Evolutionary conservation across 139 green algal species (phyloP), one percentile per base, ranked within the genome.

Genomic region (Micractinium sp.): DNA sequence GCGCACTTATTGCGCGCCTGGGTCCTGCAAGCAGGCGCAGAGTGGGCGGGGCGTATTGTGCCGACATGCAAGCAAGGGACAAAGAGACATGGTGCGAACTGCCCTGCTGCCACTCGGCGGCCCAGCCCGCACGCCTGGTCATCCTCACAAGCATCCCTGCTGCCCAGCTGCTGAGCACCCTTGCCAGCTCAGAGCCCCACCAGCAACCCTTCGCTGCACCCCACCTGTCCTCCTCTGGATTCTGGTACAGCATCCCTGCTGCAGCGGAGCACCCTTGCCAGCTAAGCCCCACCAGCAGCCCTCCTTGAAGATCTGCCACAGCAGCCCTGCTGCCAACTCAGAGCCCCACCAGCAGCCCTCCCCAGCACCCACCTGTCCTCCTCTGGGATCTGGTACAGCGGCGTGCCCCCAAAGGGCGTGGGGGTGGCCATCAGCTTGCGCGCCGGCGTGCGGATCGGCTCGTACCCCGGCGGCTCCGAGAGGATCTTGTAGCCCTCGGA

Each of bases 361-460:
- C 14, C 14, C 73, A 20, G 14, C 23, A 41, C 85, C n/a, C 74
- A 89, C 76, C 86, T 36, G 86, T 90, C 86, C 63, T 90, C 86
- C 60, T 90, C 86, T 0, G 86, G 86, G 36, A 90, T 90, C 63
- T 93, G 39, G 75, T 94, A 99, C 86, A 96, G 79, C 22, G 95
- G 96, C 36, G 96, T 98, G 56, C 92, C 95, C 4, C 91, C 96
- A 88, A 95, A 90, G n/a, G 98, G 96, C 23, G 96, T 98, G 31
- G 97, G 97, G 33, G 97, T 99, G 5, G 95, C 96, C 91, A 98
- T 97, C 16, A 99, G 94, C 95, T 98, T 99, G 71, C 97, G 94
- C 33, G 97, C 96, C 13, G 98, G 98, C 36, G 97, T 99, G 61
- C 95, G 94, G 87, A 99, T 97, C 60, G 98, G 97, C 82, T 97